Evolutionary conservation across 108 stramenopile genomes (phyloP), one percentile per base, ranked within the genome.

Genomic region (Mediolabrus comicus): DNA sequence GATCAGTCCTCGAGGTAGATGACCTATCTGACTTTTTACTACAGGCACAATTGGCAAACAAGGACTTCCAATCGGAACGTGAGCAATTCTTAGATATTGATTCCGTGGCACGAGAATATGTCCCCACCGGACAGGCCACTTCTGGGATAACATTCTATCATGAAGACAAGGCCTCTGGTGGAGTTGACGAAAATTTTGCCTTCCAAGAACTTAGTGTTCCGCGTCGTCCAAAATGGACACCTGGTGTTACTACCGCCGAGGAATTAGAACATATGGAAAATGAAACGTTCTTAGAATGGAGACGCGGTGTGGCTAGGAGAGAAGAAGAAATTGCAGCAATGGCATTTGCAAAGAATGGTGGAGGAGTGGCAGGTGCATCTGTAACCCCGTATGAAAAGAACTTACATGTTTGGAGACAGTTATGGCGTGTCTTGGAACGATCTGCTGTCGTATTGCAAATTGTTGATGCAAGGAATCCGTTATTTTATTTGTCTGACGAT

Each of bases 361-460:
- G 73, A 32, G 77, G 74, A 2, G 70, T 66, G 4, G 53, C 56
- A 6, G 70, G 72, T 43, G 85, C 83, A 10, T 76, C 86, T 53
- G 92, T 91, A 3, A 99, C 98, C 24, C 99, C 99, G 2, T 99
- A 98, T 79, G 99, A 99, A 83, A 98, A 98, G 87, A 99, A 99
- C 80, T 39, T 99, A 8, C 94, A 99, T 53, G 97, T 98, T 27
- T 99, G 99, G 99, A 74, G 97, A 14, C 99, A 99, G 81, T 82
- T 99, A 8, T 99, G 99, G 99, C 83, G 99, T 14, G 98, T 98
- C 9, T 62, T 97, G 66, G 99, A 99, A 71, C 83, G 97, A 63
- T 94, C 90, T 35, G 84, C 95, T 38, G 84, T 95, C 51, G 75
- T 99, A 46, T 71, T 97, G 19, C 98, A 98, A 67, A 87, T 99